Percentiles rank a stretch among this genome's conserved stretches.
These are phyloP conservation scores for Astrephomene gubernaculifera DNA, from an alignment of 139 green algal genomes.

Conservation along the genomic window DNA sequence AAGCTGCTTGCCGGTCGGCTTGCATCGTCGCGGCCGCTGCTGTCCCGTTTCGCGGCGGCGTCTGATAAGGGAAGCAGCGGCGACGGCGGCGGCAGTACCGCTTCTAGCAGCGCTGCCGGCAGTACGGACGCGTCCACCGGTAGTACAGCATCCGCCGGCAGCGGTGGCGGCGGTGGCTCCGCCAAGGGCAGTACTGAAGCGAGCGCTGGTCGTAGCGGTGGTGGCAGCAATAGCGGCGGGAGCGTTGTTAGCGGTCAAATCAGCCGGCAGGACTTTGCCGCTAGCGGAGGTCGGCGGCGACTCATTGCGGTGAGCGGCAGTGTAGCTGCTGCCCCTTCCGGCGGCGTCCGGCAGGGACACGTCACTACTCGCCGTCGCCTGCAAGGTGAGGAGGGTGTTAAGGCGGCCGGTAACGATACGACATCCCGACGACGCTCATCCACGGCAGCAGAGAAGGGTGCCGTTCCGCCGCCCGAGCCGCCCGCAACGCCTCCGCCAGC, in stretches of 20 bases:
- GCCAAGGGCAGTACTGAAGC: not conserved
- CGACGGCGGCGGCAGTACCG: no score
- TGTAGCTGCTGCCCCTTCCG: not conserved
- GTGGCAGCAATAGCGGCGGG: not conserved
- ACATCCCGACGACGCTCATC: no score
- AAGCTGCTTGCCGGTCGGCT: not conserved
- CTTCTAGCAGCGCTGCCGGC: not conserved
- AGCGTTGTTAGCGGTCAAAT: not conserved
- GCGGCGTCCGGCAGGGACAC: not conserved
- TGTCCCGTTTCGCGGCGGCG: not conserved
- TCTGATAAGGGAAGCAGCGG: not conserved
- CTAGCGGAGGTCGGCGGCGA: not conserved
- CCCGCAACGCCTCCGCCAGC: no score
- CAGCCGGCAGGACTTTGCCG: not conserved
- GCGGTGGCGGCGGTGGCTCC: no score
- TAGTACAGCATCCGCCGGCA: not conserved
- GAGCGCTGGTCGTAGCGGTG: no score
- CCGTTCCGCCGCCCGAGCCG: no score
- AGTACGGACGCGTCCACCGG: no score
- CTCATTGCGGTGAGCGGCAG: not conserved
- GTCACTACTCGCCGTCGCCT: not conserved
- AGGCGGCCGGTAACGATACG: no score
- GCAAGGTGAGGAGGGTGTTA: no score
- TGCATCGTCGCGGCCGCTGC: not conserved
- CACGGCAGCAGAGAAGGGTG: no score